Conservation (phyloP, 805 yeast genomes). For the Candida maris region DNA sequence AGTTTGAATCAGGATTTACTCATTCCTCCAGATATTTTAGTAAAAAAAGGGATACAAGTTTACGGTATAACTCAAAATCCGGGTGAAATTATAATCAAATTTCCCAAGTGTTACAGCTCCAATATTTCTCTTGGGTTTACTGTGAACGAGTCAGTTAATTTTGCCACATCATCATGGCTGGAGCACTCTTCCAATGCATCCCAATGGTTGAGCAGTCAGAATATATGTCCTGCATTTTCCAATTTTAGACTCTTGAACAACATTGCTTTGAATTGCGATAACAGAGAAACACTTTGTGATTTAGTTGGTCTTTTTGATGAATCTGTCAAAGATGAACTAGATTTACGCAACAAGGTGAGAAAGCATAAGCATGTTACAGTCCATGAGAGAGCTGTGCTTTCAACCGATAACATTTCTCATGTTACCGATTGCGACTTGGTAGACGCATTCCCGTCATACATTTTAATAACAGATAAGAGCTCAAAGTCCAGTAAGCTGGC, state of each 20-base stretch:
- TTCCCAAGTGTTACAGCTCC: constrained; percentile 52
- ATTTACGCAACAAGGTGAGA: constrained; percentile 37
- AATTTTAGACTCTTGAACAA: constrained; percentile 44
- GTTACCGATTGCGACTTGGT: constrained; percentile 52
- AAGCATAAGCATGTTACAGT: constrained; percentile 25
- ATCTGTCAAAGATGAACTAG: constrained; percentile 41
- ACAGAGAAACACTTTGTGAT: constrained; percentile 33
- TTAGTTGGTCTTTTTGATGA: constrained; percentile 34
- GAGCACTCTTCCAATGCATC: constrained; percentile 45
- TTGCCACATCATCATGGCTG: constrained; percentile 59
- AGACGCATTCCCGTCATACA: constrained; percentile 53
- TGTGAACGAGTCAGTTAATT: constrained; percentile 51
- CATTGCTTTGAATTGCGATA: constrained; percentile 42
- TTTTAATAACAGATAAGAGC: constrained; percentile 30
- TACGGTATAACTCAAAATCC: constrained; percentile 52
- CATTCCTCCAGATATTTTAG: constrained; percentile 48
- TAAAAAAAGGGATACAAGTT: constrained; percentile 45
- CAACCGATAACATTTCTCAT: constrained; percentile 30
- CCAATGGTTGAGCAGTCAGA: constrained; percentile 46
- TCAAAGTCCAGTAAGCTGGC: constrained; percentile 30
- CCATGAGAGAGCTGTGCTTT: constrained; percentile 27
- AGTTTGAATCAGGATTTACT: constrained; percentile 41
- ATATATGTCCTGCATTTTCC: constrained; percentile 51
- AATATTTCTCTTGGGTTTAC: constrained; percentile 52
- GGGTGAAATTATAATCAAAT: constrained; percentile 58